Evolutionary conservation across 768 basidiomycete genomes (phyloP).

Genomic region (Podaxis sp.): DNA sequence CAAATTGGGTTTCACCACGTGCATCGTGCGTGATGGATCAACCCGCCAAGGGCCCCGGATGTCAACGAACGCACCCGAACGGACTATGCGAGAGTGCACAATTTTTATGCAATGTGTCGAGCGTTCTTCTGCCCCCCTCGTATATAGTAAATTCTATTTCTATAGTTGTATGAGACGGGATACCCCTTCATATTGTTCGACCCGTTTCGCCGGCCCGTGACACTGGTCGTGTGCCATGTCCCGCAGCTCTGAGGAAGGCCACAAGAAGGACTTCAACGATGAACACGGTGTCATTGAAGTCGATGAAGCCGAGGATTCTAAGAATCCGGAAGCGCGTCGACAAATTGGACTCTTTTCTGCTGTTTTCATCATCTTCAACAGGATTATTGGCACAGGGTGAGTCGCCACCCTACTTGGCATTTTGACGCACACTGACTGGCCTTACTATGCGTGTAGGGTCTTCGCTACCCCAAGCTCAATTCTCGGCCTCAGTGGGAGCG

Average conservation of each 20-base stretch:
- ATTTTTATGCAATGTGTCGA: not conserved
- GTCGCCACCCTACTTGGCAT: conserved; percentile 32
- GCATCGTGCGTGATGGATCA: not conserved
- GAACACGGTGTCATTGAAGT: not conserved
- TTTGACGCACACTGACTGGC: not conserved
- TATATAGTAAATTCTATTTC: not conserved
- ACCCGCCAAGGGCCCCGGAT: too few species aligned
- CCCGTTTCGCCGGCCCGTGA: not conserved
- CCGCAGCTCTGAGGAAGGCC: not conserved
- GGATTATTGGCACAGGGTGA: conserved; percentile 38
- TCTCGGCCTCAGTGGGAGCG: conserved; percentile 36
- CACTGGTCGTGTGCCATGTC: not conserved
- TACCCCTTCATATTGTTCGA: not conserved
- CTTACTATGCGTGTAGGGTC: not conserved
- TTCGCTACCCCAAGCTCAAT: conserved; percentile 42
- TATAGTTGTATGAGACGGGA: not conserved
- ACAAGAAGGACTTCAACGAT: not conserved
- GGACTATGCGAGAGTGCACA: not conserved
- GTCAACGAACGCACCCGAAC: too few species aligned
- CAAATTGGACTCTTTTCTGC: conserved; percentile 32
- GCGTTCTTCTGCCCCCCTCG: not conserved
- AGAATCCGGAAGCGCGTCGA: not conserved
- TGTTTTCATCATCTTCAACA: conserved; percentile 37
- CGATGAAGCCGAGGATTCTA: not conserved
- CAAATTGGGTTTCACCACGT: not conserved